Evolutionary conservation across 768 basidiomycete species (phyloP).

Genomic region (Chlorophyllum brunneum): DNA sequence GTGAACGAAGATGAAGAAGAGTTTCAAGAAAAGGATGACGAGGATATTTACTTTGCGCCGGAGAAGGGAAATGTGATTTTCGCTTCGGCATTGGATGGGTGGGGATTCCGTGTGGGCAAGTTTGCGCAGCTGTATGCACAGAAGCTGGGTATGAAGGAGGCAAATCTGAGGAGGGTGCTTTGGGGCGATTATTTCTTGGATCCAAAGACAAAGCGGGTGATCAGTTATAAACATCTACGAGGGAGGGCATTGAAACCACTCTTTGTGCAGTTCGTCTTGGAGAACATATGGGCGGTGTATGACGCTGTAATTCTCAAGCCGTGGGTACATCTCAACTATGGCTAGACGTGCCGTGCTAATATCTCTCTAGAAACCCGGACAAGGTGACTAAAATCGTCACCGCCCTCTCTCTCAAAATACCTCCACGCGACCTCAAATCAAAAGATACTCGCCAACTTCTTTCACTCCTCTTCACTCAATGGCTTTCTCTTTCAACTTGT

Average conservation of each 20-base stretch:
- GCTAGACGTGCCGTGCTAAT: slow-evolving; percentile 12
- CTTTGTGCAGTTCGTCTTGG: slow-evolving; percentile 95
- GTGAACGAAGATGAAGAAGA: slow-evolving; percentile 59
- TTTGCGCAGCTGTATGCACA: slow-evolving; percentile 91
- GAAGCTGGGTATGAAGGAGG: slow-evolving; percentile 89
- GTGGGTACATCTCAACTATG: slow-evolving; percentile 47
- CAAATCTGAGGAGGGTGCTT: slow-evolving; percentile 76
- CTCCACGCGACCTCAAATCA: slow-evolving; percentile 84
- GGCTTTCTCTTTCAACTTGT: slow-evolving; percentile 92
- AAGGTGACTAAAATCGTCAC: slow-evolving; percentile 86
- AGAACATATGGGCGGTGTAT: slow-evolving; percentile 97
- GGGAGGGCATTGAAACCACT: slow-evolving; percentile 89
- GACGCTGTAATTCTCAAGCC: slow-evolving; percentile 85
- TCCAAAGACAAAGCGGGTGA: slow-evolving; percentile 90
- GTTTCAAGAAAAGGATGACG: slow-evolving; percentile 95
- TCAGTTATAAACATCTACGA: slow-evolving; percentile 85
- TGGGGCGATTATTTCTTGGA: slow-evolving; percentile 99
- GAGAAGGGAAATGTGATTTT: slow-evolving; percentile 96
- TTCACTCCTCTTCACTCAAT: slow-evolving; percentile 87
- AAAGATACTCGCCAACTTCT: slow-evolving; percentile 87
- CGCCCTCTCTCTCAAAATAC: slow-evolving; percentile 77
- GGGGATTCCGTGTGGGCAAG: slow-evolving; percentile 93
- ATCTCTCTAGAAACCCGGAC: slow-evolving; percentile 68
- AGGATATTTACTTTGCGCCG: slow-evolving; percentile 96
- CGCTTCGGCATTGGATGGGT: slow-evolving; percentile 92